These are phyloP conservation scores for Pseudogymnoascus sp. DNA, from an alignment of 2,329 filamentous ascomycete genomes.

Conservation along the genomic window DNA sequence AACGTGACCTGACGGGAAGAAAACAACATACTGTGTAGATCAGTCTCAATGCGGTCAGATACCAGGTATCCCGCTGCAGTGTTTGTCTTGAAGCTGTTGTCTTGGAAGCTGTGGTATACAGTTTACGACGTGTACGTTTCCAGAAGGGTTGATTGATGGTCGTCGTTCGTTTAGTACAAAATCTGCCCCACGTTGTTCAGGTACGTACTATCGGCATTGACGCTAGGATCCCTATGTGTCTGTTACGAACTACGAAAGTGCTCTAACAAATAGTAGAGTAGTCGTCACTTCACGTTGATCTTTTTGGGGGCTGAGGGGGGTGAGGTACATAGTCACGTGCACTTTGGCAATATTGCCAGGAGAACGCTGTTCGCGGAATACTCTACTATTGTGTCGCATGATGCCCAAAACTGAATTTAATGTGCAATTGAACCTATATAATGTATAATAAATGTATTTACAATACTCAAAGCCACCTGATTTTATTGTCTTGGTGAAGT, in stretches of 20 bases:
- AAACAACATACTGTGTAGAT: conserved; percentile 1
- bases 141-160: conserved; percentile 6
- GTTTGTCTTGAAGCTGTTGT: not conserved
- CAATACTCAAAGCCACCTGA: not conserved
- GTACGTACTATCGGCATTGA: not conserved
- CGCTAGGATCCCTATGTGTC: not conserved
- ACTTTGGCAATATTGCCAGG: not conserved
- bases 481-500: not conserved
- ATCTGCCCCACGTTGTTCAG: conserved; percentile 5
- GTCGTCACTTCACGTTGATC: not conserved
- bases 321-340: not conserved
- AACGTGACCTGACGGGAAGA: not conserved
- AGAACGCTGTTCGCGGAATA: not conserved
- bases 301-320: not conserved
- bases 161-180: conserved; percentile 6
- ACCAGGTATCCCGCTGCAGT: not conserved
- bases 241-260: not conserved
- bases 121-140: conserved; percentile 5
- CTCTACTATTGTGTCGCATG: not conserved
- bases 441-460: not conserved
- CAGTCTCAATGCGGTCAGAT: conserved; percentile 3
- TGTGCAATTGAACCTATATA: not conserved
- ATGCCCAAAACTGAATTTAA: not conserved
- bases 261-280: not conserved
- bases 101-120: not conserved